Evolutionary conservation across 2,329 filamentous ascomycete genomes (phyloP).

Genomic region (Rasamsonia emersonii): DNA sequence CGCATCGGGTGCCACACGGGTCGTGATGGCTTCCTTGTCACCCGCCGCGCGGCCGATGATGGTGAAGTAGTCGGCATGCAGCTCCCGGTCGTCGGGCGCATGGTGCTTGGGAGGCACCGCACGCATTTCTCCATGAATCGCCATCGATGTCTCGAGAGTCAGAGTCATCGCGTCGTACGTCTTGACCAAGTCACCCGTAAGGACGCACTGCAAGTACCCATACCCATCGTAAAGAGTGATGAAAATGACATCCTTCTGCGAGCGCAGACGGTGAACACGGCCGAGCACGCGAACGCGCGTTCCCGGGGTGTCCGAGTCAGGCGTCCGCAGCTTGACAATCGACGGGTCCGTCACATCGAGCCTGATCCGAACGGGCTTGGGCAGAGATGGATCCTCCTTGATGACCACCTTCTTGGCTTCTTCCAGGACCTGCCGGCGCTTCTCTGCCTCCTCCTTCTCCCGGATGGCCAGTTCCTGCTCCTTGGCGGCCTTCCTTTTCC

Average conservation of each 20-base stretch:
- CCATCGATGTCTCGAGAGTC: slow-evolving; percentile 78
- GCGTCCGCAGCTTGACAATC: slow-evolving; percentile 46
- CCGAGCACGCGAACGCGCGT: slow-evolving; percentile 72
- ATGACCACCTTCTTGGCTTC: slow-evolving; percentile 72
- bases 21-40: slow-evolving; percentile 86
- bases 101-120: slow-evolving; percentile 68
- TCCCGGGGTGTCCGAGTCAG: slow-evolving; percentile 52
- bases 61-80: slow-evolving; percentile 83
- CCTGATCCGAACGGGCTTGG: slow-evolving; percentile 65
- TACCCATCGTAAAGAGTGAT: slow-evolving; percentile 80
- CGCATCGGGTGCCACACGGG: slow-evolving; percentile 60
- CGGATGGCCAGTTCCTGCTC: slow-evolving; percentile 63
- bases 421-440: slow-evolving; percentile 63
- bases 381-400: slow-evolving; percentile 62
- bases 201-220: slow-evolving; percentile 74
- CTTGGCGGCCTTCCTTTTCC: slow-evolving; percentile 78
- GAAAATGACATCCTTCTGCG: slow-evolving; percentile 79
- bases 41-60: slow-evolving; percentile 72
- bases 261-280: slow-evolving; percentile 70
- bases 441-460: slow-evolving; percentile 63
- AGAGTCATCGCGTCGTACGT: slow-evolving; percentile 86
- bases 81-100: slow-evolving; percentile 75
- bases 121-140: slow-evolving; percentile 74
- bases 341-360: slow-evolving; percentile 61
- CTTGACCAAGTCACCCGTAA: slow-evolving; percentile 73